Evolutionary conservation across 148 eudicot genomes (phyloP).

Genomic region (Pouteria glomerata): DNA sequence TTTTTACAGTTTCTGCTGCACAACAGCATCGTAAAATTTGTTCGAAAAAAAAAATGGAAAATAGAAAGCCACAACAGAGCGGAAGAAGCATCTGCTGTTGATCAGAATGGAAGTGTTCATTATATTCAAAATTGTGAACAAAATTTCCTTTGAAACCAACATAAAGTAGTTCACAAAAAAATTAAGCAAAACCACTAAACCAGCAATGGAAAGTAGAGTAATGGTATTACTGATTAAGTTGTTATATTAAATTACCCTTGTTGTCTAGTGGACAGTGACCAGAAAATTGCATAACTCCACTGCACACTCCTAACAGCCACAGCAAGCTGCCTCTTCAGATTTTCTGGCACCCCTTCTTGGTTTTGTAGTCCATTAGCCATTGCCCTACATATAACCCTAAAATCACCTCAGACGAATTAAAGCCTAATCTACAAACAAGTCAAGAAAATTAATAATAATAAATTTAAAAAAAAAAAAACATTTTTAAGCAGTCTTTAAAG

Average conservation of each 20-base stretch:
- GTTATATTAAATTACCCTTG: constrained; percentile 28
- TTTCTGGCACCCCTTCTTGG: constrained; percentile 31
- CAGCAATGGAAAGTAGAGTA: not conserved
- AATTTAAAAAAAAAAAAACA: not conserved
- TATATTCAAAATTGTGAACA: too few species aligned
- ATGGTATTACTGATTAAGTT: too few species aligned
- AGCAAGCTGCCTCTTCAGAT: constrained; percentile 36
- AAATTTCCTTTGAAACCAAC: too few species aligned
- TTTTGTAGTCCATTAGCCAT: constrained; percentile 19
- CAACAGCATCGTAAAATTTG: too few species aligned
- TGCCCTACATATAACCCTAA: constrained; percentile 16
- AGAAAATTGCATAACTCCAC: constrained; percentile 65
- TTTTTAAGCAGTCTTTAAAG: not conserved
- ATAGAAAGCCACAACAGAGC: not conserved
- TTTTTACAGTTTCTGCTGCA: too few species aligned
- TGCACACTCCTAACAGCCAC: constrained; percentile 49
- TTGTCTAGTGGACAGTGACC: constrained; percentile 41
- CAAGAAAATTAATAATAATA: not conserved
- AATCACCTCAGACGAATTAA: too few species aligned
- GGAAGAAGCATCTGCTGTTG: not conserved
- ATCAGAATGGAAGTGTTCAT: not conserved
- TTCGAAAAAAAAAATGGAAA: too few species aligned
- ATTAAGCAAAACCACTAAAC: not conserved
- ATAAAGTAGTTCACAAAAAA: too few species aligned
- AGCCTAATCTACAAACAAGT: not conserved